phyloP scores from a whole-genome alignment of 108 stramenopile genomes.

The Nitzschia sp. region DNA sequence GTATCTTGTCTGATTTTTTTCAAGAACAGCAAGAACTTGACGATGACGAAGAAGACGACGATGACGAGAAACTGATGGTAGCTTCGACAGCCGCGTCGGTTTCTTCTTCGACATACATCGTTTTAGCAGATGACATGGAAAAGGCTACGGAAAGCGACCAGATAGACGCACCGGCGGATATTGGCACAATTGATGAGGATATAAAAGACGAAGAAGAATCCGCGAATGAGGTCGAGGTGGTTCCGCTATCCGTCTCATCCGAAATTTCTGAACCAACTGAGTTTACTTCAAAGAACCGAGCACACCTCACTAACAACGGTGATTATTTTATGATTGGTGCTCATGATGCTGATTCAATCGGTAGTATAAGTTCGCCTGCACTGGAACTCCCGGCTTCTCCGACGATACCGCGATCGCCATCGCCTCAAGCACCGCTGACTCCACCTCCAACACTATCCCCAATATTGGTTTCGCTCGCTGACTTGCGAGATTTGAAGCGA shows the following conservation, averaged over 20 bases:
- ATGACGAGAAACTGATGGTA: constrained; percentile 39
- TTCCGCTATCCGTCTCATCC: neutral
- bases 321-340: neutral
- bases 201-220: neutral
- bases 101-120: constrained; percentile 59
- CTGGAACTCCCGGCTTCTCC: neutral
- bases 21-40: constrained; percentile 10
- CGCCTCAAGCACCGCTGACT: constrained; percentile 61
- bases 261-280: constrained; percentile 1
- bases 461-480: constrained; percentile 68
- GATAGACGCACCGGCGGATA: constrained; percentile 2
- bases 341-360: neutral
- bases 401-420: constrained; percentile 31
- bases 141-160: neutral
- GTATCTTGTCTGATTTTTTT: constrained; percentile 65
- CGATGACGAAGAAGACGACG: constrained; percentile 21
- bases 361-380: neutral
- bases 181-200: constrained; percentile 17
- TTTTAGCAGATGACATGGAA: constrained; percentile 28
- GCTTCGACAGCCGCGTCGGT: constrained; percentile 83
- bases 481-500: constrained; percentile 49
- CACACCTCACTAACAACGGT: neutral
- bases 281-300: neutral
- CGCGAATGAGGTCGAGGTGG: constrained; percentile 1
- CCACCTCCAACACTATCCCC: constrained; percentile 76